Percentiles rank a stretch among this genome's conserved stretches.
Conservation (phyloP, 2,329 filamentous ascomycete species). For the Neoarthrinium moseri region DNA sequence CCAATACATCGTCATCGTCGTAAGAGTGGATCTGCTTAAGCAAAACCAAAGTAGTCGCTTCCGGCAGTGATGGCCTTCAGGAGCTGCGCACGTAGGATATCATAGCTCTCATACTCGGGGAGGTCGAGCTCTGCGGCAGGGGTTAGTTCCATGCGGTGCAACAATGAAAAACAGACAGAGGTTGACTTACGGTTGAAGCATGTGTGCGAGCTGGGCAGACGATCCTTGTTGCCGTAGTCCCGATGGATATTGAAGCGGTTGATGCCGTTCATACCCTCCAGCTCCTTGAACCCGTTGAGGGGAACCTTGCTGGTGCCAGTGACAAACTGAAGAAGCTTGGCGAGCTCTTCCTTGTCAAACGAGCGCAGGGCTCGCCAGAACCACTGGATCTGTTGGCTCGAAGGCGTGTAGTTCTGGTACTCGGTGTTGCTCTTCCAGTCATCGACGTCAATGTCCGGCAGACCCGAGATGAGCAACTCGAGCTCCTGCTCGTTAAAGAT, state of each 20-base stretch:
- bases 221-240: conserved; percentile 94
- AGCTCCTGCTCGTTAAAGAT: conserved; percentile 99
- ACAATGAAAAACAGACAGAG: neutral
- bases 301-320: conserved; percentile 98
- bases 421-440: conserved; percentile 99
- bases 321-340: conserved; percentile 95
- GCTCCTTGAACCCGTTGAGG: conserved; percentile 96
- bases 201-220: conserved; percentile 92
- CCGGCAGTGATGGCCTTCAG: conserved; percentile 97
- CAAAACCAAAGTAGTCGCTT: conserved; percentile 96
- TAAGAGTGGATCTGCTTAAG: conserved; percentile 50
- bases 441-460: conserved; percentile 96
- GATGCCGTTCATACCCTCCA: conserved; percentile 98
- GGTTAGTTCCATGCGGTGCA: conserved; percentile 31
- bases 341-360: conserved; percentile 98
- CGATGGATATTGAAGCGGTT: conserved; percentile 98
- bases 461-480: conserved; percentile 91
- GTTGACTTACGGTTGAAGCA: conserved; percentile 93
- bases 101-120: conserved; percentile 97
- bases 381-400: conserved; percentile 97
- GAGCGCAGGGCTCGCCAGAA: conserved; percentile 98
- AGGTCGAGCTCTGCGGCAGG: conserved; percentile 79
- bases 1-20: conserved; percentile 11
- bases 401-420: conserved; percentile 95
- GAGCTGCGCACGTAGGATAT: conserved; percentile 80